phyloP scores from a whole-genome alignment of 2,329 filamentous ascomycete genomes.

The Colletotrichum sp. region DNA sequence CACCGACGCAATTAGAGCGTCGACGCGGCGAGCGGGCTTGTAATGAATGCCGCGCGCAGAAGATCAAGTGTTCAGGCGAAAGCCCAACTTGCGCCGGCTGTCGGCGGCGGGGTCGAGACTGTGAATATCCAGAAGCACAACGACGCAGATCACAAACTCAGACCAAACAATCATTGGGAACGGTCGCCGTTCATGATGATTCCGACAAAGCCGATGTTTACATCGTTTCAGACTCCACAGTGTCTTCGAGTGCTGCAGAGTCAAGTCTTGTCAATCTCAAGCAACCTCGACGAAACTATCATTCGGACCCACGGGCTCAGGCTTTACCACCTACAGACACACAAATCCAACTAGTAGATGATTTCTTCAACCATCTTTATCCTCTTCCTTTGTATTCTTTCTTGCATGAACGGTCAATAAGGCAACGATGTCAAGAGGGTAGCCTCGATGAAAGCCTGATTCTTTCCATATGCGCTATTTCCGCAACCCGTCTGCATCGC shows the following conservation, averaged over 20 bases:
- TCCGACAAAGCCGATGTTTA: background rate
- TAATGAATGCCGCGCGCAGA: background rate
- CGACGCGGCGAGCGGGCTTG: background rate
- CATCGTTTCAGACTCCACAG: background rate
- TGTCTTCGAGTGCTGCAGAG: background rate
- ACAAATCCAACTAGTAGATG: slow-evolving; percentile 21
- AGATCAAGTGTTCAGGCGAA: background rate
- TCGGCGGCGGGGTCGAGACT: background rate
- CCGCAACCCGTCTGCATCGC: background rate
- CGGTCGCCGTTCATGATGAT: background rate
- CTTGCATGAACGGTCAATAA: background rate
- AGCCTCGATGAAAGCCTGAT: slow-evolving; percentile 18
- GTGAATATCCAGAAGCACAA: background rate
- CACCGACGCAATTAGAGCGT: background rate
- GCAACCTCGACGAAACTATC: background rate
- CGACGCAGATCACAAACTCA: background rate
- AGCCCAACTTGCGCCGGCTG: background rate
- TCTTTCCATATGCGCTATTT: background rate
- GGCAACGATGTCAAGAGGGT: background rate
- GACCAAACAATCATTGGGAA: background rate
- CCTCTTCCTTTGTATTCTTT: slow-evolving; percentile 22
- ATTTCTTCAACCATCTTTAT: slow-evolving; percentile 27
- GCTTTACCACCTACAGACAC: background rate
- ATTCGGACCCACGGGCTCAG: background rate
- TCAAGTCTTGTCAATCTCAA: background rate